These are phyloP conservation scores for Cystobasidiaceae sp. DNA, from an alignment of 1,284 basidiomycete species.

Conservation along the genomic window DNA sequence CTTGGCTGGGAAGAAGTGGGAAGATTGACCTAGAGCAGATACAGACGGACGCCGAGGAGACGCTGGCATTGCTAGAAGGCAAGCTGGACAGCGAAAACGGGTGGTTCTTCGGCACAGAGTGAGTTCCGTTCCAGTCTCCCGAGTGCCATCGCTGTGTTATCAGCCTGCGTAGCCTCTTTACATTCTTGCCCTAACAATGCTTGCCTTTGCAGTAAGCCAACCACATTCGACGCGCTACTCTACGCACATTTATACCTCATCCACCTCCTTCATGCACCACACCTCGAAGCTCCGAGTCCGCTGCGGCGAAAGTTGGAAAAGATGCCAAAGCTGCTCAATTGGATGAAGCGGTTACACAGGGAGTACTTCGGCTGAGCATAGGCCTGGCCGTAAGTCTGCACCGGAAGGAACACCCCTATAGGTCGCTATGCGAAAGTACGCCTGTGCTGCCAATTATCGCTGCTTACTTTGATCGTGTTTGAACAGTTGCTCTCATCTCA, in stretches of 20 bases:
- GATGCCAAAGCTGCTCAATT: conserved; percentile 4
- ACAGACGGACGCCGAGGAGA: conserved; percentile 22
- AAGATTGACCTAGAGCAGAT: conserved; percentile 24
- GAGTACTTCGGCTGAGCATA: conserved; percentile 21
- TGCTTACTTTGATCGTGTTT: no score
- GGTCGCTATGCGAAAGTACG: neutral
- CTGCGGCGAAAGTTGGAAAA: conserved; percentile 9
- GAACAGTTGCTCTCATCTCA: no score
- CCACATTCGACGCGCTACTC: conserved; percentile 21
- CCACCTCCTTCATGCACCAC: conserved; percentile 21
- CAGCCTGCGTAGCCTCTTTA: neutral
- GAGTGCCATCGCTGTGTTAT: no score
- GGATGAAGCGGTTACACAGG: conserved; percentile 24
- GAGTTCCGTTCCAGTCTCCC: neutral
- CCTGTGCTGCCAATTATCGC: no score
- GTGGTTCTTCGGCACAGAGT: conserved; percentile 29
- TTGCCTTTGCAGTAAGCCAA: neutral
- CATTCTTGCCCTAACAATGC: neutral
- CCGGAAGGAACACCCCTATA: no score
- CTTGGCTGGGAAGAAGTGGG: conserved; percentile 12
- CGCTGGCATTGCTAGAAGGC: conserved; percentile 12
- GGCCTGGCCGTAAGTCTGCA: no score
- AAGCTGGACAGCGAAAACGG: conserved; percentile 21
- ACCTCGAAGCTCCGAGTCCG: conserved; percentile 13
- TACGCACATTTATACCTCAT: conserved; percentile 23